Evolutionary conservation across 176 grass and related monocot species (phyloP).

Genomic region (bread wheat (Triticum aestivum)): IWGSC_CS_RefSeq_v2.1 NC_057812.1:696194238-696194737

Average conservation of each 20-base stretch:
- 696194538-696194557: background rate
- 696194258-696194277: too few relatives aligned
- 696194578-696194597: background rate
- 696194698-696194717: too few relatives aligned
- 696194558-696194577: background rate
- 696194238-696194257: background rate
- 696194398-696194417: slow-evolving; percentile 43
- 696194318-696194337: slow-evolving; percentile 3
- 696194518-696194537: background rate
- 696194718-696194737: background rate
- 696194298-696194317: background rate
- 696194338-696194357: slow-evolving; percentile 16
- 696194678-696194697: too few relatives aligned
- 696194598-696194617: background rate
- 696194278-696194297: background rate
- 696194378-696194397: slow-evolving; percentile 20
- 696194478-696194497: background rate
- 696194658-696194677: background rate
- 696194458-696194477: background rate
- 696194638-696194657: background rate
- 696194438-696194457: background rate
- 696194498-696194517: background rate
- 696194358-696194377: slow-evolving; percentile 12
- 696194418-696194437: slow-evolving; percentile 27
- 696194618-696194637: background rate